Evolutionary conservation across 257 asterid genomes (phyloP), one percentile per base, ranked within the genome.

Genomic region (Coffea canephora): DNA sequence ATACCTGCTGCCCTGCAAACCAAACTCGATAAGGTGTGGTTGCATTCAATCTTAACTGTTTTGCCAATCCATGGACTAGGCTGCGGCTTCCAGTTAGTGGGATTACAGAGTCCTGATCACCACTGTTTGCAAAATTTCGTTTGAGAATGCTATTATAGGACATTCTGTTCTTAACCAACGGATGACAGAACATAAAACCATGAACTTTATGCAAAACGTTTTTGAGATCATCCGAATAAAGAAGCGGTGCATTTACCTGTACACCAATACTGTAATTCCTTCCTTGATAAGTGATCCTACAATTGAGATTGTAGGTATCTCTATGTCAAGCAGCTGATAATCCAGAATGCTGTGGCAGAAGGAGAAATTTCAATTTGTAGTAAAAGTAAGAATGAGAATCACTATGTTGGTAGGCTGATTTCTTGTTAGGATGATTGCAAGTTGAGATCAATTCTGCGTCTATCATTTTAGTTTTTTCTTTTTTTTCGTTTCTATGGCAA

Each of bases 81-180:
- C 79, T 81, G 1, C 94, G 91, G 82, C 90, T 91, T 77, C 96
- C 96, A 11, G 88, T 91, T 77, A 91, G 77, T 14, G 96, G 96
- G 48, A 91, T 84, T 0, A 91, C 94, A 49, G 96, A 91, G 85
- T 91, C 96, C 86, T 91, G 94, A 87, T 91, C 96, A 1, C 96
- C 94, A 13, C 96, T 91, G 91, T 87, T 75, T 10, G 19, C 59
- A 78, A 67, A 27, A 23, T 34, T 76, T 21, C 6, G 23, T 27
- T 77, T 31, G 13, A 48, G 65, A 52, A n/a, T 49, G 65, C 39
- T 25, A 49, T 14, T 25, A 8, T 16, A 14, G 18, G 18, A 77
- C 27, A 4, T 25, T 64, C 18, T 23, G 54, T 25, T 21, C 27
- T 48, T 65, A 1, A 74, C 41, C 43, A n/a, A 1, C 54, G 12